Evolutionary conservation across 1,284 basidiomycete genomes (phyloP).

Genomic region (Ustilago xerochloae): DNA sequence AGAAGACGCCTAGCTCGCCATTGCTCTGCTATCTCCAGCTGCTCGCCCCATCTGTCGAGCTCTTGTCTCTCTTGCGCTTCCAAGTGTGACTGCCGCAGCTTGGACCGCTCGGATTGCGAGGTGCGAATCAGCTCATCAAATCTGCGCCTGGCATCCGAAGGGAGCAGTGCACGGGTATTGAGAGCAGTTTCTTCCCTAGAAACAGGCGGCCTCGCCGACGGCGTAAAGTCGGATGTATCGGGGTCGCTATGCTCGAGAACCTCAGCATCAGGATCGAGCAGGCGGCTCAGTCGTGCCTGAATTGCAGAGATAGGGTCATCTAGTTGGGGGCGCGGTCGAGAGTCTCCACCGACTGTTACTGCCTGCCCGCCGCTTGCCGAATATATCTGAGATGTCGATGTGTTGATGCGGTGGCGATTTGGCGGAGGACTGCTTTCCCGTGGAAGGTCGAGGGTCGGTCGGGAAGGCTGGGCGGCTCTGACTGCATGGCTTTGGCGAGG

Average conservation of each 20-base stretch:
- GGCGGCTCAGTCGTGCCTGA: slow-evolving; percentile 24
- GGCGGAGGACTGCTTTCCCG: slow-evolving; percentile 23
- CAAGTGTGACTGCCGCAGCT: slow-evolving; percentile 15
- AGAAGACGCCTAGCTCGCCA: slow-evolving; percentile 23
- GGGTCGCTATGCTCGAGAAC: background rate
- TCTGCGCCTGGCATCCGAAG: slow-evolving; percentile 24
- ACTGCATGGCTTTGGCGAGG: background rate
- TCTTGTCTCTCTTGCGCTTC: slow-evolving; percentile 17
- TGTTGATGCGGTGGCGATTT: background rate
- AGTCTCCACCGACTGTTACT: background rate
- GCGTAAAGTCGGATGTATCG: background rate
- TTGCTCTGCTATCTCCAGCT: slow-evolving; percentile 25
- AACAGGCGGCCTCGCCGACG: no score
- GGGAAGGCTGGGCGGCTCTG: background rate
- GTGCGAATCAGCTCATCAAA: slow-evolving; percentile 51
- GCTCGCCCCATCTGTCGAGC: slow-evolving; percentile 3
- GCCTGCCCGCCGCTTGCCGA: background rate
- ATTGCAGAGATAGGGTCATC: slow-evolving; percentile 43
- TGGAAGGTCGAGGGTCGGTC: slow-evolving; percentile 6
- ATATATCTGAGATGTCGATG: background rate
- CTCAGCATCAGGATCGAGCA: slow-evolving; percentile 6
- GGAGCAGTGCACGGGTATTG: background rate
- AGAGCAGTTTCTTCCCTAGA: background rate
- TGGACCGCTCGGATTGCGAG: slow-evolving; percentile 34
- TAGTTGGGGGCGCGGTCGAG: background rate